Conservation (phyloP, 352 stramenopile species). For the Phytophthora melonis region DNA sequence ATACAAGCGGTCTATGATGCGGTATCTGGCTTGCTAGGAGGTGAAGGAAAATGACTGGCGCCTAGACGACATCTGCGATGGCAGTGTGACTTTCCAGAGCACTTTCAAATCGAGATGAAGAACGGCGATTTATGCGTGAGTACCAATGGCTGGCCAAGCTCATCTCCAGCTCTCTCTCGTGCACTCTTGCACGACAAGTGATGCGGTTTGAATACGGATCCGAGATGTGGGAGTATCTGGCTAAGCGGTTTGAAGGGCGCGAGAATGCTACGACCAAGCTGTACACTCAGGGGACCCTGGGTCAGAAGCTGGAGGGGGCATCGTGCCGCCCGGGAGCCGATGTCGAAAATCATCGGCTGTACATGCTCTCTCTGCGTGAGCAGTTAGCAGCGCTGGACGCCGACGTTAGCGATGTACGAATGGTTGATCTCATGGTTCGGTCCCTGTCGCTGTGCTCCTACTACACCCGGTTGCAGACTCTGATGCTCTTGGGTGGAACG, state of each 20-base stretch:
- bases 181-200: not conserved
- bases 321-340: conserved; percentile 10
- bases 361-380: conserved; percentile 2
- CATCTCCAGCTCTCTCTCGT: conserved; percentile 3
- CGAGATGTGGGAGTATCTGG: conserved; percentile 5
- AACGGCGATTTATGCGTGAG: too few relatives aligned
- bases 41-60: not conserved
- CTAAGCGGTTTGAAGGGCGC: conserved; percentile 1
- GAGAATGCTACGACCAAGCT: conserved; percentile 8
- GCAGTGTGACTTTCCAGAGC: too few relatives aligned
- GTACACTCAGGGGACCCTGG: conserved; percentile 2
- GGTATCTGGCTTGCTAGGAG: not conserved
- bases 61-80: not conserved
- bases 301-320: conserved; percentile 7
- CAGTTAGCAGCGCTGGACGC: not conserved
- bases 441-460: conserved; percentile 1
- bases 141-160: not conserved
- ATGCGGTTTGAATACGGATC: not conserved
- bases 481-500: too few relatives aligned
- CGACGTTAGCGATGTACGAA: too few relatives aligned
- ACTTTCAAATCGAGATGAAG: too few relatives aligned
- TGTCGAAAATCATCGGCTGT: conserved; percentile 11
- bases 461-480: not conserved
- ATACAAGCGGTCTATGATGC: conserved; percentile 1
- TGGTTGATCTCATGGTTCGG: not conserved